phyloP scores from a whole-genome alignment of 1,284 basidiomycete genomes.

The Ganoderma sinense region DNA sequence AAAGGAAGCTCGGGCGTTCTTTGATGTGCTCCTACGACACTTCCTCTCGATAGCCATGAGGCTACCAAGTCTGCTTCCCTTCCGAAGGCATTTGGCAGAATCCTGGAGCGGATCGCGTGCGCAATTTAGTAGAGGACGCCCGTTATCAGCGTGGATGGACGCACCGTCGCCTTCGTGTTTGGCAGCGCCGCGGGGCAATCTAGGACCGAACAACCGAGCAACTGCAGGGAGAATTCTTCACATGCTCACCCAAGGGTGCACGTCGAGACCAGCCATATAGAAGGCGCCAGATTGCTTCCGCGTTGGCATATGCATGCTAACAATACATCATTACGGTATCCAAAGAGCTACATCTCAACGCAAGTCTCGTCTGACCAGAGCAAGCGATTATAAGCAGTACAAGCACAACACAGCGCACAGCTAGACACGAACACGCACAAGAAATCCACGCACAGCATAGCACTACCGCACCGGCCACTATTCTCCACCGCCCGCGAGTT shows the following conservation, averaged over 20 bases:
- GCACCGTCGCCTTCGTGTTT: slow-evolving; percentile 8
- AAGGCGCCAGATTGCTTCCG: slow-evolving; percentile 19
- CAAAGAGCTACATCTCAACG: slow-evolving; percentile 32
- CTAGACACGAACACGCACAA: slow-evolving; percentile 32
- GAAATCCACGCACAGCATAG: slow-evolving; percentile 14
- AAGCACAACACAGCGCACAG: slow-evolving; percentile 31
- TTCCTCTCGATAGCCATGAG: slow-evolving; percentile 14
- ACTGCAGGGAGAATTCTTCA: slow-evolving; percentile 12
- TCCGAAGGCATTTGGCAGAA: neutral
- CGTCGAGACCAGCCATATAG: slow-evolving; percentile 11
- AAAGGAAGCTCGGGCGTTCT: slow-evolving; percentile 14
- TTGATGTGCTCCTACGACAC: slow-evolving; percentile 11
- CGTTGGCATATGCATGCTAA: slow-evolving; percentile 18
- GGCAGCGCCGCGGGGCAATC: slow-evolving; percentile 11
- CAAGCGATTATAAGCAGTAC: slow-evolving; percentile 33
- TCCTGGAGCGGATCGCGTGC: neutral
- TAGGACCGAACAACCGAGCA: neutral
- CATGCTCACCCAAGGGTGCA: slow-evolving; percentile 12
- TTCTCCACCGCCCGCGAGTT: slow-evolving; percentile 72
- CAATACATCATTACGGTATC: slow-evolving; percentile 25
- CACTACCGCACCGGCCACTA: slow-evolving; percentile 14
- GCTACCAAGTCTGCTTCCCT: slow-evolving; percentile 19
- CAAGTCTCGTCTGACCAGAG: slow-evolving; percentile 21
- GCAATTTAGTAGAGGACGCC: slow-evolving; percentile 1
- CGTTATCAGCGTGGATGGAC: slow-evolving; percentile 10